A percentile compares a stretch with the other conserved stretches of the same genome.
Conservation (phyloP, 177 flowering plant species). For the Vitis hybrid region DNA sequence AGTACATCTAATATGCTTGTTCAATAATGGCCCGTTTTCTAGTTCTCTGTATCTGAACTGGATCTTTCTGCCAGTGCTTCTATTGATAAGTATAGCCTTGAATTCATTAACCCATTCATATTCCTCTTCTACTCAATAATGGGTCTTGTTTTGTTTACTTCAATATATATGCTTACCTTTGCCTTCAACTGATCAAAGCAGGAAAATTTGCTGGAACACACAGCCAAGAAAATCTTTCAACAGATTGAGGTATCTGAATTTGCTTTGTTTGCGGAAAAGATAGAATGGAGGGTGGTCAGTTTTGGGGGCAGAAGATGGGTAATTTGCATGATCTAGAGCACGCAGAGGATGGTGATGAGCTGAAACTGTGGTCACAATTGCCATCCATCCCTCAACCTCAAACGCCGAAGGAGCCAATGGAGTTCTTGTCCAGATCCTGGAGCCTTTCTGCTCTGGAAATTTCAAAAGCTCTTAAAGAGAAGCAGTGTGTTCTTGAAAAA, state of each 20-base stretch:
- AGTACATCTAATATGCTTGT: no score
- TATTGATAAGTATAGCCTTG: no score
- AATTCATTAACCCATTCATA: not conserved
- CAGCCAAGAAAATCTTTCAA: no score
- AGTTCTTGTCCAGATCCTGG: slow-evolving; percentile 92
- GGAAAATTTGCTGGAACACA: not conserved
- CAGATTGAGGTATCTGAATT: no score
- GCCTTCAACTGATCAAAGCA: not conserved
- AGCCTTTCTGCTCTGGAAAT: slow-evolving; percentile 83
- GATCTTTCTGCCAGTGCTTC: no score
- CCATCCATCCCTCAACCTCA: slow-evolving; percentile 73
- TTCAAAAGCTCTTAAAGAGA: slow-evolving; percentile 71
- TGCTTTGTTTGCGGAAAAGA: not conserved
- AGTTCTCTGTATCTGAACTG: no score
- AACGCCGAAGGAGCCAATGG: slow-evolving; percentile 92
- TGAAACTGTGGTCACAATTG: slow-evolving; percentile 16
- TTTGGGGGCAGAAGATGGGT: slow-evolving; percentile 25
- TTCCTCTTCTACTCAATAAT: not conserved
- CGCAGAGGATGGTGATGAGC: slow-evolving; percentile 40
- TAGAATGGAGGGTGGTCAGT: slow-evolving; percentile 29
- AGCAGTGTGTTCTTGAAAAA: slow-evolving; percentile 26
- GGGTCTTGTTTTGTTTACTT: no score
- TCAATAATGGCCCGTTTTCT: no score
- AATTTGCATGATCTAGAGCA: slow-evolving; percentile 20
- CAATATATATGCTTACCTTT: not conserved